Evolutionary conservation across 768 basidiomycete genomes (phyloP), one percentile per base, ranked within the genome.

Genomic region (Tylopilus sp.): DNA sequence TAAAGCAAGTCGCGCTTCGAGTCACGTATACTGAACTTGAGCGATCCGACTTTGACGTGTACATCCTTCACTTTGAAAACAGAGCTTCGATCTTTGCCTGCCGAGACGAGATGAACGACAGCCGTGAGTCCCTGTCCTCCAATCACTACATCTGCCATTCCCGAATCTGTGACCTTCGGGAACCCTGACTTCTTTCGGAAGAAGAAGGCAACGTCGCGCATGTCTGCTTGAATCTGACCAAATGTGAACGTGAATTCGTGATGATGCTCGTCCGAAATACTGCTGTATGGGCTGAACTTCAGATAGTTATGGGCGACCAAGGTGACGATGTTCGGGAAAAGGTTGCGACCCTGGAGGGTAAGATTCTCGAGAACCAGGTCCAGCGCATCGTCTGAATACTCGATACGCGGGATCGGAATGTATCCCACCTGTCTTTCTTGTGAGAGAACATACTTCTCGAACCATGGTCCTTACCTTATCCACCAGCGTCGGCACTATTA

Each of bases 361-460:
- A 98, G 79, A 68, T 95, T 98, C 76, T 98, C 95, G 56, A 98
- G 82, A 51, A 95, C 90, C 40, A 97, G 79, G 60, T 97, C 95
- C 53, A 95, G 71, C 6, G 76, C 64, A 46, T 91, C 86, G 69
- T 95, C 92, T 31, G 88, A 86, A 72, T 97, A 98, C 70, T 97
- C 95, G 65, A 94, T 82, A 31, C 93, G 86, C 0, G 95, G 95
- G 57, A 98, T 95, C 7, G 93, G 93, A 48, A 95, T 65, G 60
- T 91, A 87, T 20, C 86, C 86, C 44, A 87, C 75, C 82, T 88
- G 23, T 3, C 22, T 31, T 21, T 22, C 26, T 3, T 26, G 39
- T 51, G 15, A 55, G 42, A 12, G 13, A 33, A 30, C 40, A 13
- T 13, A 22, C 9, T 48, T 10, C 47, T 21, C 2, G 1, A 38